Base-by-base conservation (phyloP, 2,329 filamentous ascomycete genomes). In the Penicillium sp. region DNA sequence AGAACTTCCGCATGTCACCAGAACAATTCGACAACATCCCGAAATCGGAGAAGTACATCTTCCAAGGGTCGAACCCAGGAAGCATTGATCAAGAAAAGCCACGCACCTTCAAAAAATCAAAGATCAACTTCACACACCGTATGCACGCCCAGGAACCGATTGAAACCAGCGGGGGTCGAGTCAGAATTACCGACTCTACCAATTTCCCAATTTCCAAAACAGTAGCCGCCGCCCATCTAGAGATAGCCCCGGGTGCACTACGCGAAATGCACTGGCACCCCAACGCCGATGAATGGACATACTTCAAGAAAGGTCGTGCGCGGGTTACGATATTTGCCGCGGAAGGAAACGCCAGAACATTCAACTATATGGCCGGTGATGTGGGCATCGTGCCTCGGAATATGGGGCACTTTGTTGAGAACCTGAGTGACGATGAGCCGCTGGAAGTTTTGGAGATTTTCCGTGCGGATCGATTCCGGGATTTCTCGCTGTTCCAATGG, bases 241-340 rank as follows among this genome's bases (percentile, higher is more conserved):
- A 77, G 47, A 85, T 89, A 53, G 72, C 83, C 53, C 85, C 85
- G 0, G 83, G 83, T 9, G 83, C 83, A 0, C 70, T 88, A 55
- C 77, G 85, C 3, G 84, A 88, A 69, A 87, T 89, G 80, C 85
- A 89, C 71, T 89, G 85, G 85, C 85, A 89, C 63, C 84, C 84
- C 0, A 82, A 81, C 45, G 84, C 84, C 4, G 85, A 88, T 61
- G 85, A 88, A 65, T 89, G 85, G 85, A 84, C 81, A 10, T 89
- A 85, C 69, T 88, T 88, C 72, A 78, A 88, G 64, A 71, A 70
- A 34, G 86, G 86, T 1, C 80, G 80, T 19, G 86, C 84, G 0
- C 77, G 85, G 38, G 78, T 88, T 22, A 88, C 84, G n/a, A 79
- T 89, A 59, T 90, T 88, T 61, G 84, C 79, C 0, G 76, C 83